Conservation (phyloP, 169 alveolate species). For the Plasmodium blacklocki region DNA sequence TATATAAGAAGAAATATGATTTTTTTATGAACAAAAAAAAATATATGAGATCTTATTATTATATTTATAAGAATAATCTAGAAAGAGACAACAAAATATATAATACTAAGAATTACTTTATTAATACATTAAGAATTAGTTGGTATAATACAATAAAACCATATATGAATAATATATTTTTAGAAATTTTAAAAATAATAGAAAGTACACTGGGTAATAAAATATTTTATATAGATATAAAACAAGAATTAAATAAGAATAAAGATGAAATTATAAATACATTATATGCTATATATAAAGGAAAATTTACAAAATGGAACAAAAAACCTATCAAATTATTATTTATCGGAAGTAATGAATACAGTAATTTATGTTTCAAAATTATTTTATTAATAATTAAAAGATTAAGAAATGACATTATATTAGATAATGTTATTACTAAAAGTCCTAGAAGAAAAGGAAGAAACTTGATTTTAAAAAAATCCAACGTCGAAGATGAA, state of each 20-base stretch:
- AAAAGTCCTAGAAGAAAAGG: conserved; percentile 62
- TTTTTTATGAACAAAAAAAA: too few relatives aligned
- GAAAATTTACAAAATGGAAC: background rate
- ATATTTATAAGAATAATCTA: too few relatives aligned
- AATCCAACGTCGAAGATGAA: conserved; percentile 48
- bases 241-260: conserved; percentile 26
- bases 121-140: background rate
- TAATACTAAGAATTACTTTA: background rate
- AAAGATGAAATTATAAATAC: conserved; percentile 33
- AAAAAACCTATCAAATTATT: conserved; percentile 2
- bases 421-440: conserved; percentile 37
- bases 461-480: conserved; percentile 28
- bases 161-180: conserved; percentile 23
- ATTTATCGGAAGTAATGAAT: conserved; percentile 67
- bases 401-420: conserved; percentile 37
- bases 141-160: conserved; percentile 6
- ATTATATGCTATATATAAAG: conserved; percentile 31
- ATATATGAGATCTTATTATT: too few relatives aligned
- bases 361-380: conserved; percentile 38
- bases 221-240: conserved; percentile 52
- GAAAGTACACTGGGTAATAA: conserved; percentile 42
- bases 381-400: conserved; percentile 43
- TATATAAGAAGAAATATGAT: too few relatives aligned
- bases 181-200: conserved; percentile 42
- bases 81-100: background rate